Evolutionary conservation across 1,139 yeast species (phyloP), one percentile per base, ranked within the genome.

Genomic region (Hansenula anomala): DNA sequence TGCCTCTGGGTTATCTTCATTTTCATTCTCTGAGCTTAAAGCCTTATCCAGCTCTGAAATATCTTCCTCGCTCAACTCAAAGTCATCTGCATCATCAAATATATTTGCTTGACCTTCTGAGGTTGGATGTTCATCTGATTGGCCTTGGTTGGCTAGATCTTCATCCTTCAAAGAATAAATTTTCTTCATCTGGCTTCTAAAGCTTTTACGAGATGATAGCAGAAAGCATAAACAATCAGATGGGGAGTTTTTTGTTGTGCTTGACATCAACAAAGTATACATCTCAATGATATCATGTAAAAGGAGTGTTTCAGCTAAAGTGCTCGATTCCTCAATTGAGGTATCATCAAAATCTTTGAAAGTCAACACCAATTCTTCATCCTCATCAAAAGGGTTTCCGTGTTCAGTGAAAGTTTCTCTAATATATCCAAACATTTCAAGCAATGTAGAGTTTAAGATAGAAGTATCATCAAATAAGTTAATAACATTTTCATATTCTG

Each of bases 301-400:
- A 1, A 38, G 37, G 8, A 51, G 26, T 12, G 46, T 43, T 12
- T 43, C 40, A 4, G 51, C 41, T 34, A 42, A 38, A 4, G 37
- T 30, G 30, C 46, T 46, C 0, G 53, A 42, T 20, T 51, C 55
- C 2, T 36, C 30, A 10, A 52, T 28, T 3, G 40, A 32, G 0
- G 48, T 16, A 10, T 45, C 17, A n/a, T 18, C 45, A 28, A 51
- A 47, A 28, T 50, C 53, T 20, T 37, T 44, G 25, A 52, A 51
- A 3, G n/a, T 34, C 14, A 51, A 20, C 0, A 40, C 19, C 15
- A 51, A 30, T 24, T 50, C 55, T 29, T 45, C 49, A 14, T 36
- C 40, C 3, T 45, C 47, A n/a, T 36, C 30, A 33, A 52, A 51
- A 7, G 54, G 47, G 14, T 43, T 45, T 2, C 35, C 52, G 19